Conservation (phyloP, 345 rosid genomes). For the Lenwebbia sp. region DNA sequence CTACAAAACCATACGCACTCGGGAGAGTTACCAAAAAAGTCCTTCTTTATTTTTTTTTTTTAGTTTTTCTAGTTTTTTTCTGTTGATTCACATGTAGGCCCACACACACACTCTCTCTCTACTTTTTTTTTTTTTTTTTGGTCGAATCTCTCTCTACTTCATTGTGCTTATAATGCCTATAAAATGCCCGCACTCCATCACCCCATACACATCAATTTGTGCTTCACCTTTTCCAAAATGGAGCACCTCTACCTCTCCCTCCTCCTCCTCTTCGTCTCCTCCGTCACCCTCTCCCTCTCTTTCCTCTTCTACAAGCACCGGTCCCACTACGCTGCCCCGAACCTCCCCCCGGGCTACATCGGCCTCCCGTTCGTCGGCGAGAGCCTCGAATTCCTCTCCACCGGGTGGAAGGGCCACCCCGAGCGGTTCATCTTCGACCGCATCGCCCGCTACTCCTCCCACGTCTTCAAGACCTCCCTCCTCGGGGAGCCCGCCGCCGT, state of each 20-base stretch:
- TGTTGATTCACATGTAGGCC: background rate
- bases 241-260: slow-evolving; percentile 3
- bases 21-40: no score
- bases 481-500: slow-evolving; percentile 8
- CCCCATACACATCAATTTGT: background rate
- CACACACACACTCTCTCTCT: no score
- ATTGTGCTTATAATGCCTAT: background rate
- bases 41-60: fast-evolving
- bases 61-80: background rate
- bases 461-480: slow-evolving; percentile 12
- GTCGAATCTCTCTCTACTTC: background rate
- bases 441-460: slow-evolving; percentile 6
- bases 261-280: slow-evolving; percentile 9
- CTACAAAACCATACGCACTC: no score
- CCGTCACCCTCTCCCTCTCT: slow-evolving; percentile 2
- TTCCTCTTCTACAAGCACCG: slow-evolving; percentile 11
- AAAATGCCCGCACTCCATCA: background rate
- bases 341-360: slow-evolving; percentile 7
- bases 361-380: slow-evolving; percentile 7
- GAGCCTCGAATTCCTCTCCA: slow-evolving; percentile 3
- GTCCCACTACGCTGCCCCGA: background rate
- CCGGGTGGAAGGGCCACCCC: slow-evolving; percentile 10
- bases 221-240: background rate
- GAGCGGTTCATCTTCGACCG: slow-evolving; percentile 13
- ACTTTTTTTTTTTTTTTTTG: no score